Evolutionary conservation across 805 yeast species (phyloP), one percentile per base, ranked within the genome.

Genomic region (Ogataea paradorogensis): DNA sequence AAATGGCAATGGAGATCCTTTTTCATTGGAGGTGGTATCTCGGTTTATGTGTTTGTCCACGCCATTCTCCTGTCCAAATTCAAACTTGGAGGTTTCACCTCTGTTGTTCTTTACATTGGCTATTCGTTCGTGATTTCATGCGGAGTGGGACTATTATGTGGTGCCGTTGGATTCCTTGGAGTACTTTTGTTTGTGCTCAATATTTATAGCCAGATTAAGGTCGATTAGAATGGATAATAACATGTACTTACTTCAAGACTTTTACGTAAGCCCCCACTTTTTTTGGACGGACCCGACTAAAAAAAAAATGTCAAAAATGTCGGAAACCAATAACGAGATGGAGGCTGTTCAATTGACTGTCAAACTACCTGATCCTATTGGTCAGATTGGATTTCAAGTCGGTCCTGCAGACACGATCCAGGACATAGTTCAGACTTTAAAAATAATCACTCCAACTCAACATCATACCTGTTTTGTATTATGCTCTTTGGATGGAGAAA

Each of bases 1-100:
- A 80, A 81, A 62, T 93, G 99, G 99, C 97, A 91, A 59, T 93
- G 99, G 99, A 80, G 90, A 62, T 78, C 95, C 3, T 66, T 86
- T 52, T 77, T 84, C 55, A 76, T 88, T 44, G 86, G 95, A 20
- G 97, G 96, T 30, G 95, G 97, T 23, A 83, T 95, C 60, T 75
- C 95, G 0, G 51, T 82, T 38, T 93, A 91, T 61, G 82, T 90
- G 29, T 87, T 89, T 65, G 51, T 87, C 34, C 96, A 93, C 63
- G 81, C 97, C 2, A 67, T 89, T 43, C 68, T 84, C 50, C 74
- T 91, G 55, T 75, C 88, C 16, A 79, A 76, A 47, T 81, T 84
- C 45, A 73, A 72, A 44, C 67, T 90, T 34, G 84, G 81, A 30
- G 95, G 89, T 4, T 69, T 85, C 42, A 73, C 84, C 4, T 86